Evolutionary conservation across 1,284 basidiomycete species (phyloP).

Genomic region (Sanghuangporus sanghuang): DNA sequence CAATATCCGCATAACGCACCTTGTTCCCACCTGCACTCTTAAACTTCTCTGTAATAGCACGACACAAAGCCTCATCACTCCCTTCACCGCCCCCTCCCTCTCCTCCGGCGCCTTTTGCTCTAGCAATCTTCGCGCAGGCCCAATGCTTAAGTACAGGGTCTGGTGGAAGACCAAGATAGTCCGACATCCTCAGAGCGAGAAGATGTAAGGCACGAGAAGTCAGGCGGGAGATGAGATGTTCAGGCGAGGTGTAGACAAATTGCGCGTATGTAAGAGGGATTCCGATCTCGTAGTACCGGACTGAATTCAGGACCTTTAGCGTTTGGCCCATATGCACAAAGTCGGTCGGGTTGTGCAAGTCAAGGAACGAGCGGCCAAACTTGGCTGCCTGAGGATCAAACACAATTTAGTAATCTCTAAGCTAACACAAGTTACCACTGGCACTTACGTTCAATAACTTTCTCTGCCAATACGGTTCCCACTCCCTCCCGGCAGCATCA

Average conservation of each 20-base stretch:
- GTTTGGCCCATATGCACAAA: conserved; percentile 90
- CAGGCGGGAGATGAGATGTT: conserved; percentile 77
- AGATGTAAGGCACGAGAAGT: conserved; percentile 88
- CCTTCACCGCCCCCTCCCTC: conserved; percentile 44
- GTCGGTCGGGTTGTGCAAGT: conserved; percentile 86
- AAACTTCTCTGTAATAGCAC: conserved; percentile 85
- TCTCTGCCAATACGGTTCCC: conserved; percentile 88
- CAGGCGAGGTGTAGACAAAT: conserved; percentile 72
- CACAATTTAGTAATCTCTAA: not conserved
- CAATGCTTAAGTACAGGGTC: conserved; percentile 92
- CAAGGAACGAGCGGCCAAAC: conserved; percentile 91
- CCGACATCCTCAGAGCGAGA: conserved; percentile 87
- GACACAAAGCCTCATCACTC: conserved; percentile 77
- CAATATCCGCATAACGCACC: conserved; percentile 94
- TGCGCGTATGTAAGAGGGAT: conserved; percentile 91
- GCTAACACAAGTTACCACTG: not conserved
- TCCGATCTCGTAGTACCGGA: conserved; percentile 87
- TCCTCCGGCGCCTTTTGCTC: conserved; percentile 52
- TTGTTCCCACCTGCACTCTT: conserved; percentile 60
- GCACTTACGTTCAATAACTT: conserved; percentile 71
- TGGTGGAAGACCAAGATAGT: conserved; percentile 77
- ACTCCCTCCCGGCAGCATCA: conserved; percentile 90
- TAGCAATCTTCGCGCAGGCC: conserved; percentile 89
- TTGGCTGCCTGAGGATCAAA: conserved; percentile 77
- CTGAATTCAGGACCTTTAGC: conserved; percentile 93